Base-by-base conservation (phyloP, 441 rosid genomes). In the Mallotus repandus region DNA sequence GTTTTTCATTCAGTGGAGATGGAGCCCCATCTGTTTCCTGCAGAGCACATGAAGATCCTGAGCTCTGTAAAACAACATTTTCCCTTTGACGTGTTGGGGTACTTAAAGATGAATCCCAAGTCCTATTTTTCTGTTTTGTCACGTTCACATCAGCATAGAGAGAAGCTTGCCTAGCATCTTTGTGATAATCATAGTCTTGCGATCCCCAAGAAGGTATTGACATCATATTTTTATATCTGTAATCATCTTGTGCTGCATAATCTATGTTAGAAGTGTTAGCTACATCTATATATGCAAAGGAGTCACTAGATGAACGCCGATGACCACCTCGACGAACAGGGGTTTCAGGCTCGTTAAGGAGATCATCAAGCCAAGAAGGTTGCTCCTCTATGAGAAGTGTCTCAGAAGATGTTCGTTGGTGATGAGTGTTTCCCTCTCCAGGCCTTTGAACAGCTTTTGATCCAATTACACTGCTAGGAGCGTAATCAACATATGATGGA, bases 341-440 rank as follows among this genome's bases (percentile, higher is more conserved):
- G 35, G 94, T 94, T 73, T 96, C 98, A 0, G 98, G 99, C 77
- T 97, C 99, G 48, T 97, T 90, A 74, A 97, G 98, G 70, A 94
- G 94, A 84, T 97, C 99, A 84, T 97, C 99, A 70, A 94, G 97
- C 99, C 99, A 97, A 77, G 94, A 94, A 69, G 99, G 99, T 79
- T 90, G 98, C 82, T 94, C 99, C 64, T 97, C 99, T 62, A 90
- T 71, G 70, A 92, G 77, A 72, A 87, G 72, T 63, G 94, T 91
- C 85, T 94, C 99, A 14, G 99, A 97, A 61, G 97, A 94, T 76
- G 99, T 94, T 41, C 99, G 86, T 56, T 91, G 98, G 78, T 92
- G 98, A 79, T 85, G 87, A 7, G 76, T 29, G 68, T 81, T 83
- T 71, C 87, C 88, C 57, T 88, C 91, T 62, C 82, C 85, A 32